Evolutionary conservation across 75 land plant species (phyloP).

Genomic region (Pinus tabuliformis): DNA sequence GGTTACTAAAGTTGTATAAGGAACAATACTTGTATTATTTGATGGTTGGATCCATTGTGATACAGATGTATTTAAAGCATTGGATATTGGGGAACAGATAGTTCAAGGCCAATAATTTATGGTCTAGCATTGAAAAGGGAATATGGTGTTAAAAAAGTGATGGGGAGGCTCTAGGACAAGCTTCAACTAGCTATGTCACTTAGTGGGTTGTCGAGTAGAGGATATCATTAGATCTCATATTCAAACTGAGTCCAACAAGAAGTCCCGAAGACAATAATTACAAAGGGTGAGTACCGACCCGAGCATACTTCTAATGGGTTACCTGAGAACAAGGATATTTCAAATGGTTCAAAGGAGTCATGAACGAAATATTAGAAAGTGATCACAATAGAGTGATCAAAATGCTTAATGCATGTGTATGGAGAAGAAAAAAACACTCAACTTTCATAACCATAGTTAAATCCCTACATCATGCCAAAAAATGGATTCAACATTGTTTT

Average conservation of each 20-base stretch:
- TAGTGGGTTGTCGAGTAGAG: conserved; percentile 56
- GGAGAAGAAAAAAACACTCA: conserved; percentile 90
- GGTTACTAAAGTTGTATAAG: conserved; percentile 70
- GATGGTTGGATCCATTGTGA: conserved; percentile 90
- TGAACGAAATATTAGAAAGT: too few relatives aligned
- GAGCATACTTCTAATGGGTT: too few relatives aligned
- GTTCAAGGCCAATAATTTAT: conserved; percentile 71
- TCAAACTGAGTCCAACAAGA: conserved; percentile 11
- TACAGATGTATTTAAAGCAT: conserved; percentile 90
- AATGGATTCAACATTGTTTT: conserved; percentile 84
- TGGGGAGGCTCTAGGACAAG: conserved; percentile 68
- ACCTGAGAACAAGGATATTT: too few relatives aligned
- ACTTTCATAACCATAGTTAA: conserved; percentile 80
- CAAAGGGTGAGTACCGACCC: too few relatives aligned
- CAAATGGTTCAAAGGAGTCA: too few relatives aligned
- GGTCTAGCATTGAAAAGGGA: conserved; percentile 77
- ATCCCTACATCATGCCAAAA: conserved; percentile 76
- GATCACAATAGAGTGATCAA: too few relatives aligned
- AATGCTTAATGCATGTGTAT: conserved; percentile 38
- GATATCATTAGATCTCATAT: conserved; percentile 72
- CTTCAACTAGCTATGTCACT: conserved; percentile 77
- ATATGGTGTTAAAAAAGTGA: conserved; percentile 62
- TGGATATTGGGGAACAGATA: conserved; percentile 82
- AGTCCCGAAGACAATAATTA: too few relatives aligned
- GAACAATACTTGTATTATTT: conserved; percentile 68